phyloP scores from a whole-genome alignment of 768 basidiomycete genomes.

The Mycena floridula region DNA sequence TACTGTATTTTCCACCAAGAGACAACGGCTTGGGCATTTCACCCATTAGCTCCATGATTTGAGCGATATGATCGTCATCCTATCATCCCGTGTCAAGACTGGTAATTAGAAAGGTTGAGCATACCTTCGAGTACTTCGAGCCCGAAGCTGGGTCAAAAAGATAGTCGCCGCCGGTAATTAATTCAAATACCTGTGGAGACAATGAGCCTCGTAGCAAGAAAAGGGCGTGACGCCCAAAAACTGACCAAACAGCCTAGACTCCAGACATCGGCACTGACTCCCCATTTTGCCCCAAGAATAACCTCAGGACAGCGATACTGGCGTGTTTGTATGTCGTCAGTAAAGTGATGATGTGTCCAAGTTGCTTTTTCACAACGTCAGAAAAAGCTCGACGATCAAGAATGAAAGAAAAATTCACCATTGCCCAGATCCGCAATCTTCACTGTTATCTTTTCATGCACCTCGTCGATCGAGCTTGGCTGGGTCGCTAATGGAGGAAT shows the following conservation, averaged over 20 bases:
- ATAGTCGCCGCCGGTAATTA: slow-evolving; percentile 95
- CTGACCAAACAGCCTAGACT: slow-evolving; percentile 89
- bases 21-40: slow-evolving; percentile 82
- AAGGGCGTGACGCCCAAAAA: slow-evolving; percentile 9
- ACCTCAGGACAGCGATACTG: slow-evolving; percentile 98
- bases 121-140: slow-evolving; percentile 89
- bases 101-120: too few relatives aligned
- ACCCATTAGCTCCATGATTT: slow-evolving; percentile 94
- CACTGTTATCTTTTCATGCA: slow-evolving; percentile 79
- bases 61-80: slow-evolving; percentile 97
- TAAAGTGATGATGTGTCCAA: slow-evolving; percentile 94
- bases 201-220: background rate
- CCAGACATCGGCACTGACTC: slow-evolving; percentile 94
- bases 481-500: background rate
- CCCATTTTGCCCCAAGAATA: slow-evolving; percentile 94
- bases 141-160: slow-evolving; percentile 96
- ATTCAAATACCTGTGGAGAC: slow-evolving; percentile 73
- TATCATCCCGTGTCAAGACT: too few relatives aligned
- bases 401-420: slow-evolving; percentile 40
- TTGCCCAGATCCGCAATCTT: slow-evolving; percentile 99
- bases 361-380: slow-evolving; percentile 48
- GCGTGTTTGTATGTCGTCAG: slow-evolving; percentile 96
- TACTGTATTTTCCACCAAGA: slow-evolving; percentile 86
- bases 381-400: slow-evolving; percentile 3
- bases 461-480: background rate